Evolutionary conservation across 495 filamentous ascomycete genomes (phyloP).

Genomic region (Astrothelium subdiscretum): DNA sequence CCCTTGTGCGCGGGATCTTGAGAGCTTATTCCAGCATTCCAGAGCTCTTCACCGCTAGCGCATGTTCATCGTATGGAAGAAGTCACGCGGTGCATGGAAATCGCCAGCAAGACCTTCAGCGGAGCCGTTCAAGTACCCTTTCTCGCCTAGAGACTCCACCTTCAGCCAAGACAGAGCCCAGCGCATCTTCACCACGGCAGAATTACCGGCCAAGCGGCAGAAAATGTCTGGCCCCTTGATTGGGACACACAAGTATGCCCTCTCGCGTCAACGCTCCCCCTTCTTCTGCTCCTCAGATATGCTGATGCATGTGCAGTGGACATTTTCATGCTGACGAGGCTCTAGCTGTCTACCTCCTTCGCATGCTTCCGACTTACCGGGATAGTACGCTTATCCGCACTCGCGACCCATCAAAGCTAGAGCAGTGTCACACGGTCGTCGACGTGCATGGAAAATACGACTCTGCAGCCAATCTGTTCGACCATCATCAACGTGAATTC

Average conservation of each 20-base stretch:
- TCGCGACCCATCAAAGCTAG: constrained; percentile 66
- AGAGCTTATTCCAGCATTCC: background rate
- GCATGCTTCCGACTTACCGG: constrained; percentile 70
- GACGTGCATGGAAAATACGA: constrained; percentile 92
- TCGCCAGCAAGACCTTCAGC: too few species aligned
- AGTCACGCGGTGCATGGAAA: too few species aligned
- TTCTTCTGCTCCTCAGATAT: background rate
- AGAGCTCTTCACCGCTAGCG: background rate
- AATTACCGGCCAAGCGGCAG: constrained; percentile 24
- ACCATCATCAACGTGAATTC: constrained; percentile 96
- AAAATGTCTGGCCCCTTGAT: constrained; percentile 41
- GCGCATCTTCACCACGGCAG: constrained; percentile 4
- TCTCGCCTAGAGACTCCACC: background rate
- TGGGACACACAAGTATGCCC: constrained; percentile 69
- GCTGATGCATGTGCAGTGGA: constrained; percentile 39
- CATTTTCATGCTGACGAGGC: constrained; percentile 99
- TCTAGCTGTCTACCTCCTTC: constrained; percentile 93
- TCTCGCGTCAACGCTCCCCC: background rate
- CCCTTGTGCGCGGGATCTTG: background rate
- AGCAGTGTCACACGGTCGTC: constrained; percentile 83
- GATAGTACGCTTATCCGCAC: constrained; percentile 69
- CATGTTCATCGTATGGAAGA: too few species aligned
- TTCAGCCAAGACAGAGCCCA: background rate
- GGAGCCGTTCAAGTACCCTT: too few species aligned
- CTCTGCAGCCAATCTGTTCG: constrained; percentile 61